Evolutionary conservation across 805 yeast genomes (phyloP), one percentile per base, ranked within the genome.

Genomic region (Lipomyces yamanashiensis): DNA sequence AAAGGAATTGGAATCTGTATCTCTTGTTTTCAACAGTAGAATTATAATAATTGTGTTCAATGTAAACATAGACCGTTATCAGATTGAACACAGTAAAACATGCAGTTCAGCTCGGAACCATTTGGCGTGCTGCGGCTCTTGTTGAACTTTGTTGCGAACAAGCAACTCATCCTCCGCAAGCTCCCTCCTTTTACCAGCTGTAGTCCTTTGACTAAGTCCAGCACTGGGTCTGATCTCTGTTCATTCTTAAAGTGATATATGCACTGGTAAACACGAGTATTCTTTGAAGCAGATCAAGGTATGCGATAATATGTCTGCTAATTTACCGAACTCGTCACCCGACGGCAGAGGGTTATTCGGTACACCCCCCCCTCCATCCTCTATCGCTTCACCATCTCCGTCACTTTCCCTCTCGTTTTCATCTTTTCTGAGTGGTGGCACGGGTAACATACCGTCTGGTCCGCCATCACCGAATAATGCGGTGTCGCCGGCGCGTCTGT

Each of bases 351-450:
- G 54, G 4, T 37, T 17, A 17, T 44, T 48, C 44, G 17, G 19
- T n/a, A n/a, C 47, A 43, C n/a, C 53, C 13, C 21, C 53, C 33
- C 40, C 53, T 36, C 44, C 67, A 1, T 45, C 44, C 7, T 21
- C 64, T 7, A 33, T 59, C 12, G 28, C 56, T 28, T 63, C 67
- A 7, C 59, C 69, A 1, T 47, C 69, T 6, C 64, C 67, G 15
- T 59, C 67, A 9, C 44, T 66, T 3, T 51, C 67, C 12, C 58
- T 61, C 40, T 62, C 67, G 12, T 51, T 66, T 40, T 59, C 69
- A 19, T 58, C 66, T 15, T 40, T 63, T 23, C 39, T 66, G 17
- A 34, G 59, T n/a, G 67, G 69, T 8, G 51, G 54, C 7, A 13
- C 50, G 13, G 33, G 33, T 15, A 48, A 39, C 17, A 4, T 7